phyloP scores from a whole-genome alignment of 495 filamentous ascomycete species.

The Cercophora newfieldiana region DNA sequence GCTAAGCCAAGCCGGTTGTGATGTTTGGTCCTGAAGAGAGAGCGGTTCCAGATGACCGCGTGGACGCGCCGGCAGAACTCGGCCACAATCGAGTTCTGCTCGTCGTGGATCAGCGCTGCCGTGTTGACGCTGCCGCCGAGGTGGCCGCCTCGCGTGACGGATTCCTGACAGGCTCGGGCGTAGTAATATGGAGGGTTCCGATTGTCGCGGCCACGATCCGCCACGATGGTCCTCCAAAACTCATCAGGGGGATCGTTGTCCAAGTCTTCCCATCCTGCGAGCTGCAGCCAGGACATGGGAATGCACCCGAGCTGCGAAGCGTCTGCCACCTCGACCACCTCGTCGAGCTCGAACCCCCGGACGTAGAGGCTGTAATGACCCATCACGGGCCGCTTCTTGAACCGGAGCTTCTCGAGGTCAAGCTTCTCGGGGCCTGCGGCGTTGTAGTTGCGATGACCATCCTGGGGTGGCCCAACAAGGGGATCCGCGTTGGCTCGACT shows the following conservation, averaged over 20 bases:
- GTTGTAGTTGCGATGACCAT: slow-evolving; percentile 30
- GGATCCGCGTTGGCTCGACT: slow-evolving; percentile 41
- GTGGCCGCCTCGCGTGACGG: no score
- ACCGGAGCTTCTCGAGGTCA: slow-evolving; percentile 32
- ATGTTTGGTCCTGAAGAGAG: no score
- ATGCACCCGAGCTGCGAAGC: neutral
- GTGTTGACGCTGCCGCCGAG: no score
- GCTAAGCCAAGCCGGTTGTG: no score
- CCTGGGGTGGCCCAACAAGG: slow-evolving; percentile 37
- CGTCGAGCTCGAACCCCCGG: slow-evolving; percentile 38
- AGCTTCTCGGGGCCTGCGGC: slow-evolving; percentile 31
- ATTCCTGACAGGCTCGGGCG: no score
- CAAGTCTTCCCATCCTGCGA: slow-evolving; percentile 24
- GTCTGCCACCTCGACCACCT: slow-evolving; percentile 25
- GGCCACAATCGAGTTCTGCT: no score
- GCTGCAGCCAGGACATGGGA: neutral
- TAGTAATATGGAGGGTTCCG: no score
- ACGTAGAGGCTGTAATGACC: slow-evolving; percentile 41
- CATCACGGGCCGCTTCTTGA: slow-evolving; percentile 25
- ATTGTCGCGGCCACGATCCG: no score
- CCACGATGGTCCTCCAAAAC: no score
- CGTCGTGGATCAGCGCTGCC: no score
- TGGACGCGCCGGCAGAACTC: no score
- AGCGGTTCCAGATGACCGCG: no score
- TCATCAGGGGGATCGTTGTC: slow-evolving; percentile 30